Evolutionary conservation across 176 grass and related monocot genomes (phyloP).

Genomic region (Leersia perrieri): DNA sequence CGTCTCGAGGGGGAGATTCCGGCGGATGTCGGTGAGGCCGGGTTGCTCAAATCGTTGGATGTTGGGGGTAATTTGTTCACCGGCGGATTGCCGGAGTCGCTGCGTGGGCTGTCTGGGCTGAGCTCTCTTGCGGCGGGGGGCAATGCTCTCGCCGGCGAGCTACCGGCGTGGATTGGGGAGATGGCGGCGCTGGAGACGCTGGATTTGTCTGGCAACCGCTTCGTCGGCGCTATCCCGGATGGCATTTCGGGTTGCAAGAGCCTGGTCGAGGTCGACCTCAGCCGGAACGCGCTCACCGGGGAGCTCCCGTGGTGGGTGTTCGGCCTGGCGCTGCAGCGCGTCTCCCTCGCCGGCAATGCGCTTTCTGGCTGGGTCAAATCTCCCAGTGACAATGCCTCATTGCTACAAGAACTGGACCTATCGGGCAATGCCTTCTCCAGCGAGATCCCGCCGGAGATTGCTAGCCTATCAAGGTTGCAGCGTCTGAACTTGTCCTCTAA

Average conservation of each 20-base stretch:
- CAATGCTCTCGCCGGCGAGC: constrained; percentile 49
- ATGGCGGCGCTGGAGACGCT: constrained; percentile 57
- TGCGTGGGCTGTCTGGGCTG: constrained; percentile 48
- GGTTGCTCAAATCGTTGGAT: constrained; percentile 55
- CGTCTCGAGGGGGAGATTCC: constrained; percentile 61
- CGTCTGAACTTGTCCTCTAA: constrained; percentile 63
- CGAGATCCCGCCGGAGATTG: constrained; percentile 42
- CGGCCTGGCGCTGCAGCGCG: constrained; percentile 35
- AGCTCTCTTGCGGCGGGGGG: constrained; percentile 45
- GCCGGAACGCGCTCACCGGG: constrained; percentile 60
- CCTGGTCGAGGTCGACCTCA: constrained; percentile 54
- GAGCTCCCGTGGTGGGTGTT: constrained; percentile 69
- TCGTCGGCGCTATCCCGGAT: constrained; percentile 53
- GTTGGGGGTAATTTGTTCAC: constrained; percentile 61
- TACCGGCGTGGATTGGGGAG: constrained; percentile 74
- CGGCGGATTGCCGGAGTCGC: constrained; percentile 54
- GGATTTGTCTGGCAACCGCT: constrained; percentile 65
- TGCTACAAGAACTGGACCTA: constrained; percentile 52
- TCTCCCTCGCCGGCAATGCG: constrained; percentile 57
- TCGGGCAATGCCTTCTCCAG: constrained; percentile 57
- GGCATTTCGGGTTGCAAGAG: constrained; percentile 47
- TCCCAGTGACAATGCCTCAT: constrained; percentile 5
- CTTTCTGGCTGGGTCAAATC: constrained; percentile 52
- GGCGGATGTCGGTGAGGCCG: constrained; percentile 54
- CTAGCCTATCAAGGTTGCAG: constrained; percentile 33